Percentiles rank a stretch among this genome's conserved stretches.
Evolutionary conservation across 73 alveolate species (phyloP).

Genomic region (Uronychia binucleata): DNA sequence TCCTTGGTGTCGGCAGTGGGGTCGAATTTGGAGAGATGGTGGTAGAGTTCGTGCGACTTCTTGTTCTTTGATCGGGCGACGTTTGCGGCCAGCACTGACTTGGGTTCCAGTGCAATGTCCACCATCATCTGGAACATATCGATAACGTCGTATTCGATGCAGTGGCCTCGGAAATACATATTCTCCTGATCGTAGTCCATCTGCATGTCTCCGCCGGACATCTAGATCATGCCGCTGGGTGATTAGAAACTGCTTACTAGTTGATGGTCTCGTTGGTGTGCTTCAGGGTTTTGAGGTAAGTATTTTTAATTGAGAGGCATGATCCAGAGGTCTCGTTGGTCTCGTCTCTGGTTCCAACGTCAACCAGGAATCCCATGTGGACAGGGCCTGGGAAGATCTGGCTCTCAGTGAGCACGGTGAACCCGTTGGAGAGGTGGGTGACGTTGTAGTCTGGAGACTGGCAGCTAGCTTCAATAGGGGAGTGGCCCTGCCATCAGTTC

Average conservation of each 20-base stretch:
- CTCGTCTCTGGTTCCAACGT: slow-evolving; percentile 90
- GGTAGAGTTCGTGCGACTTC: slow-evolving; percentile 36
- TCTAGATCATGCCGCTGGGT: slow-evolving; percentile 67
- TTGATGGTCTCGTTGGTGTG: slow-evolving; percentile 86
- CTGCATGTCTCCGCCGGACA: slow-evolving; percentile 84
- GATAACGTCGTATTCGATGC: slow-evolving; percentile 79
- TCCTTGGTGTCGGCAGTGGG: slow-evolving; percentile 31
- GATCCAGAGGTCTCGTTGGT: slow-evolving; percentile 81
- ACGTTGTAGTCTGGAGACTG: slow-evolving; percentile 61
- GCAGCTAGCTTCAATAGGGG: slow-evolving; percentile 42
- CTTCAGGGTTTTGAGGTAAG: slow-evolving; percentile 72
- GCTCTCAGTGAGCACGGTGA: slow-evolving; percentile 81
- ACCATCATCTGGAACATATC: slow-evolving; percentile 78
- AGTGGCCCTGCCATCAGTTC: slow-evolving; percentile 26
- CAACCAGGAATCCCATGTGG: slow-evolving; percentile 76
- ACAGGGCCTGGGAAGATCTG: slow-evolving; percentile 77
- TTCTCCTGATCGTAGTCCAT: slow-evolving; percentile 84
- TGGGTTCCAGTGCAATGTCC: slow-evolving; percentile 79
- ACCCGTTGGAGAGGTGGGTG: slow-evolving; percentile 79
- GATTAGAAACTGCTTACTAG: slow-evolving; percentile 23
- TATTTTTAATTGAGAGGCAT: slow-evolving; percentile 67
- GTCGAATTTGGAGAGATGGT: slow-evolving; percentile 27
- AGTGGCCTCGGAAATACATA: slow-evolving; percentile 74
- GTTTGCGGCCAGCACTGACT: slow-evolving; percentile 49
- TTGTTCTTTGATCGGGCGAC: slow-evolving; percentile 52